Evolutionary conservation across 371 early-diverging fungal species (phyloP).

Genomic region (Rhizopus delemar): DNA sequence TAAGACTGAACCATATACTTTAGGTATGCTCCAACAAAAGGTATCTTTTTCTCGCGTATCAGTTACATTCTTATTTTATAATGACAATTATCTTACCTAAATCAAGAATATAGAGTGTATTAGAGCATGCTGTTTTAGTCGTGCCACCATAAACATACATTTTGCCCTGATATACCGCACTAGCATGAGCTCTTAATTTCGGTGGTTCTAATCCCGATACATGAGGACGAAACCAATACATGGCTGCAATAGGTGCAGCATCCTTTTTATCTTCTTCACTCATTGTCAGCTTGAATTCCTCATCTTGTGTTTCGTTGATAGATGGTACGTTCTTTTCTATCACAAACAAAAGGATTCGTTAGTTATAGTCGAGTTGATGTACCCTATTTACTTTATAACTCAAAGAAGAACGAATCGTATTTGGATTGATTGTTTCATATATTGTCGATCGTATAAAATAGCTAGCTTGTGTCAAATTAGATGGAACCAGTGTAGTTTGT

Average conservation of each 20-base stretch:
- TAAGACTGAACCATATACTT: conserved; percentile 67
- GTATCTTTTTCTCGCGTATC: conserved; percentile 52
- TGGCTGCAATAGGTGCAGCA: conserved; percentile 66
- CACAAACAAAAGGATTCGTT: not conserved
- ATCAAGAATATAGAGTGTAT: conserved; percentile 78
- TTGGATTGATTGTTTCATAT: conserved; percentile 1
- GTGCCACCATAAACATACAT: conserved; percentile 89
- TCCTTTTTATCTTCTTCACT: not conserved
- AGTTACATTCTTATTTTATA: not conserved
- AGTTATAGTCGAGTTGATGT: too few relatives aligned
- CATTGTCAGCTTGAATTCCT: not conserved
- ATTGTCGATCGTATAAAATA: conserved; percentile 1
- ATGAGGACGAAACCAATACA: conserved; percentile 79
- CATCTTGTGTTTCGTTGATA: not conserved
- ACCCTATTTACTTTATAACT: too few relatives aligned
- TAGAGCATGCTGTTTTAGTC: conserved; percentile 69
- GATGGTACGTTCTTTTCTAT: not conserved
- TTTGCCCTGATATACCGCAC: conserved; percentile 70
- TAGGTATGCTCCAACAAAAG: conserved; percentile 76
- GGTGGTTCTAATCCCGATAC: conserved; percentile 67
- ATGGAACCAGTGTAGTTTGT: not conserved
- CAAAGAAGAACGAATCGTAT: too few relatives aligned
- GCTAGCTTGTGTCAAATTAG: not conserved
- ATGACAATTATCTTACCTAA: conserved; percentile 52
- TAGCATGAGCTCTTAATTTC: conserved; percentile 77